Evolutionary conservation across 768 basidiomycete genomes (phyloP), one percentile per base, ranked within the genome.

Genomic region (Psilocybe cubensis): DNA sequence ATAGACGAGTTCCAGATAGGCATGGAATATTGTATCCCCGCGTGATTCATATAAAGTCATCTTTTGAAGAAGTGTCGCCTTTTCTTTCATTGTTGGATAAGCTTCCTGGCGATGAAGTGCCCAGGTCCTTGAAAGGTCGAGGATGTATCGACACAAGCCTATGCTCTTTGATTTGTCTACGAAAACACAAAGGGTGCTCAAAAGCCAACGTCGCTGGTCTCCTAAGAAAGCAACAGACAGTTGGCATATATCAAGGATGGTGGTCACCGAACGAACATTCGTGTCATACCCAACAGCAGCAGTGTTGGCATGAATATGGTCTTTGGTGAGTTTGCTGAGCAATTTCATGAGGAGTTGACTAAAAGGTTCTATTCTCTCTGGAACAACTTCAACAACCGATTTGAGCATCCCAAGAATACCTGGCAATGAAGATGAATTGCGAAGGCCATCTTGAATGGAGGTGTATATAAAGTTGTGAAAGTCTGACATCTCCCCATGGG

Each of bases 51-150:
- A 94, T 9, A 83, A 77, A 5, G 83, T 81, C 94, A 99, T 96
- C 69, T 92, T 93, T 66, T 91, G 87, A 59, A 99, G 72, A 28
- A 98, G 75, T 25, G 82, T 88, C 2, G 96, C 89, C 72, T 98
- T 98, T 75, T 99, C 97, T 72, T 97, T 98, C 83, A 92, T 88
- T 0, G 91, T 91, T 6, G 96, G 96, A 68, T 91, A 91, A 1
- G 87, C 80, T 55, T 97, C 94, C 51, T 89, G 89, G 64, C 85
- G 86, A 41, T 88, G 85, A 63, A 96, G 76, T n/a, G 92, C 89
- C 96, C 96, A 98, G 23, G 89, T 88, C 46, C 89, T 83, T 47
- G 91, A 84, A 54, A 98, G 83, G 54, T 94, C 90, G 20, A 99
- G 81, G 60, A 97, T 83, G 67, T 90, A 93, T 12, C 84, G 86